Conservation (phyloP, 2,329 filamentous ascomycete genomes). For the Fusarium longipes region DNA sequence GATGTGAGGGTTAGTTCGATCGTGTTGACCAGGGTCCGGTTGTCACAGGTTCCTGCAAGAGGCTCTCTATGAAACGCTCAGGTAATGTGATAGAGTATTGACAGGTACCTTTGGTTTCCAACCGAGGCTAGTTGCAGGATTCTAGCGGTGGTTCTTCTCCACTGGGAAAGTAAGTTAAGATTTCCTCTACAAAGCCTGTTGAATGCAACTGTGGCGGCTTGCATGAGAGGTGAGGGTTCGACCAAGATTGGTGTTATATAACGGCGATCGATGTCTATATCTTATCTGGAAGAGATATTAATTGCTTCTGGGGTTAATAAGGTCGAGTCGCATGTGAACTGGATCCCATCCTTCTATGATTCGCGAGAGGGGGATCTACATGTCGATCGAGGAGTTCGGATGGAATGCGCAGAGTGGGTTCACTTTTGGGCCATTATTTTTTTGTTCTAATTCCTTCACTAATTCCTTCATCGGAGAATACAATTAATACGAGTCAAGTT, state of each 20-base stretch:
- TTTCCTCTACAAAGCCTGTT: background rate
- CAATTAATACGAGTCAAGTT: background rate
- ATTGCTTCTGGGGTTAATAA: background rate
- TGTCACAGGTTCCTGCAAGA: background rate
- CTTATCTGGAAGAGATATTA: background rate
- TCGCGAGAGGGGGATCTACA: conserved; percentile 4
- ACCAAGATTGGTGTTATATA: background rate
- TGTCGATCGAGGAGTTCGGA: conserved; percentile 1
- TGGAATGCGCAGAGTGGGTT: background rate
- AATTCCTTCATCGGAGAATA: background rate
- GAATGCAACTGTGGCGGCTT: background rate
- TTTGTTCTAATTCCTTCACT: background rate
- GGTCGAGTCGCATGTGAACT: background rate
- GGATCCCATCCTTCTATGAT: background rate
- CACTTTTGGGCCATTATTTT: background rate
- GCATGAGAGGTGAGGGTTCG: background rate
- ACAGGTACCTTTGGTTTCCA: background rate
- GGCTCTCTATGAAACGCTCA: background rate
- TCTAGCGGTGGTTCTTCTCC: background rate
- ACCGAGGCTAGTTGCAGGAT: background rate
- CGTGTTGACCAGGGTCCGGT: background rate
- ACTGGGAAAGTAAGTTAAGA: background rate
- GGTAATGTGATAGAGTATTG: background rate
- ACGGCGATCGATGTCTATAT: background rate
- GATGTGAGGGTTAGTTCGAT: background rate